Base-by-base conservation (phyloP, 345 rosid species). In the Sonneratia alba region DNA sequence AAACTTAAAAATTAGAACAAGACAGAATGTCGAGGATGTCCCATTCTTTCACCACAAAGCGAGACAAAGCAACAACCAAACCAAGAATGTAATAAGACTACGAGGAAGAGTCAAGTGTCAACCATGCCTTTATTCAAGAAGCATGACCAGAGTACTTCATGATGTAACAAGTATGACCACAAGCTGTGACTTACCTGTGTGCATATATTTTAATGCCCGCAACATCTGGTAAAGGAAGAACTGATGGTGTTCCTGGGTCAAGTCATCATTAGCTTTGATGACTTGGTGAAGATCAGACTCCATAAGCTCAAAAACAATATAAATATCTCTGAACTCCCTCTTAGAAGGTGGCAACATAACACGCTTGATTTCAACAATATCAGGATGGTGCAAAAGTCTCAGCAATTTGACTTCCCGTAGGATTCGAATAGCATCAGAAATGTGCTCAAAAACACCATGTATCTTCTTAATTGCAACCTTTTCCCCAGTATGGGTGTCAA, bases 211-310 rank as follows among this genome's bases (percentile, higher is more conserved):
- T 85, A 92, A 77, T 56, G 98, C 98, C 3, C 99, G 97, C 22
- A 96, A 86, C 99, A 96, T 91, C 78, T 92, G 99, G 78, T 92
- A 96, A 75, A 96, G 98, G 72, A 96, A 96, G 78, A 96, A 96
- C 70, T 92, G 99, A 68, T 88, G 99, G 77, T 96, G 99, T 68
- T 96, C 99, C n/a, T 81, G 83, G 2, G 98, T 96, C 86, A 96
- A 85, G 57, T 96, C 99, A 77, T 92, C 96, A 76, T 96, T 96
- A 70, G 98, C 97, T 86, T 92, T 92, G 75, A 95, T 92, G 73
- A 95, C 99, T 77, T 95, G 98, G 70, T 95, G 99, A 73, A 95
- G 93, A 76, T 96, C 99, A n/a, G 99, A 96, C 79, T 95, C 98
- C 98, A 96, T 92, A 51, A 96, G 96, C 92, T 96, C 98, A 83